phyloP scores from a whole-genome alignment of 148 eudicot genomes.

The Camellia sinensis region DNA sequence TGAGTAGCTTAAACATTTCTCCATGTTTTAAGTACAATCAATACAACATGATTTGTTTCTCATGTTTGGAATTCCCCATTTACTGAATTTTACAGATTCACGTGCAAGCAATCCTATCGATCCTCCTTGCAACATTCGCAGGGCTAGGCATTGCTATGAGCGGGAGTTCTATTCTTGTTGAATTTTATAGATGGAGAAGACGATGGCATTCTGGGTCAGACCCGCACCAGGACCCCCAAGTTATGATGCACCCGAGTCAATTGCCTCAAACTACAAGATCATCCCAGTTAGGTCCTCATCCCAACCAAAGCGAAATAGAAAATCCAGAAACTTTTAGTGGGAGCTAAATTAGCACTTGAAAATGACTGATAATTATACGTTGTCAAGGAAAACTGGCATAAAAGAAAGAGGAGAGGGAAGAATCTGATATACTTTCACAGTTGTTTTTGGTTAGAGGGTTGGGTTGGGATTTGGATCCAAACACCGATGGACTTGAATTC shows the following conservation, averaged over 20 bases:
- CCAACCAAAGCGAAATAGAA: slow-evolving; percentile 24
- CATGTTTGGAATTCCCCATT: background rate
- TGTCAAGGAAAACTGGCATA: background rate
- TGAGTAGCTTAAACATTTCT: too few relatives aligned
- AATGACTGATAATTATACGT: background rate
- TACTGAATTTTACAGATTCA: slow-evolving; percentile 47
- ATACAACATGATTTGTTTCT: background rate
- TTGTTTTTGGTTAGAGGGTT: too few relatives aligned
- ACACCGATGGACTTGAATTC: too few relatives aligned
- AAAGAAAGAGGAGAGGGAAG: background rate
- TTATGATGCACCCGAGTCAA: slow-evolving; percentile 14
- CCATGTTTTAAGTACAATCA: too few relatives aligned
- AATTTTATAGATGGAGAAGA: slow-evolving; percentile 51
- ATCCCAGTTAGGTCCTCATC: slow-evolving; percentile 22
- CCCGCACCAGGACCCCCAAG: slow-evolving; percentile 22
- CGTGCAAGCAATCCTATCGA: slow-evolving; percentile 66
- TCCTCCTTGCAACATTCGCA: slow-evolving; percentile 73
- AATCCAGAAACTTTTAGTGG: slow-evolving; percentile 45
- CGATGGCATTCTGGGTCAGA: slow-evolving; percentile 20
- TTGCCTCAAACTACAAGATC: slow-evolving; percentile 18
- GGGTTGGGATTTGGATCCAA: too few relatives aligned
- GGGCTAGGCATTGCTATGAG: slow-evolving; percentile 88
- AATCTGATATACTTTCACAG: too few relatives aligned
- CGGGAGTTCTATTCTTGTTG: slow-evolving; percentile 57
- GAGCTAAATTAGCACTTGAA: slow-evolving; percentile 22